These are phyloP conservation scores for Pythium aquatile DNA, from an alignment of 352 stramenopile genomes.

Conservation along the genomic window DNA sequence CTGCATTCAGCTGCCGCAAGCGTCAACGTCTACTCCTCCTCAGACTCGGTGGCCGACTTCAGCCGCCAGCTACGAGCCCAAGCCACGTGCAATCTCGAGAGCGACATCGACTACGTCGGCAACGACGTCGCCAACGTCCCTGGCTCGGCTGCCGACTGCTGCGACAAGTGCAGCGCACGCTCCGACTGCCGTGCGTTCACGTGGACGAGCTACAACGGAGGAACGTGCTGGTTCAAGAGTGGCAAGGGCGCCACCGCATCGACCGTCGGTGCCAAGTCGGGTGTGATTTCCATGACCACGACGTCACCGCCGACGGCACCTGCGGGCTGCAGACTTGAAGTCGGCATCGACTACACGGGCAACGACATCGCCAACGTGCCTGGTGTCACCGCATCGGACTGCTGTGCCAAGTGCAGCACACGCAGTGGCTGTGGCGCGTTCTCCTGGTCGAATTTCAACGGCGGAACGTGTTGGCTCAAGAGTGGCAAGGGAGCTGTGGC, in stretches of 20 bases:
- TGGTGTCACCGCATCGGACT: too few species aligned
- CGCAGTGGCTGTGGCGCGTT: too few species aligned
- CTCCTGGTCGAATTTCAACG: too few species aligned
- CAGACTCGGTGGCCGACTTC: too few species aligned
- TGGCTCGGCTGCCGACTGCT: not conserved
- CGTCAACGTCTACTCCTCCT: too few species aligned
- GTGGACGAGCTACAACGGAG: not conserved
- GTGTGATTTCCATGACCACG: not conserved
- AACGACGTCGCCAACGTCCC: conserved; percentile 28
- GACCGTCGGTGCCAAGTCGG: not conserved
- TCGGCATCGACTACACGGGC: not conserved
- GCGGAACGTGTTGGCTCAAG: too few species aligned
- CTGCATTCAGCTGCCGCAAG: too few species aligned
- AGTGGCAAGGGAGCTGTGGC: too few species aligned
- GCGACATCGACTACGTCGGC: conserved; percentile 29
- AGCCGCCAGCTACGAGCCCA: not conserved
- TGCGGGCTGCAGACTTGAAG: not conserved
- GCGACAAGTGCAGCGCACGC: not conserved
- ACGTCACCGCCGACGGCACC: not conserved
- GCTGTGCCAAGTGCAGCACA: too few species aligned
- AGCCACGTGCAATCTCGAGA: conserved; percentile 14
- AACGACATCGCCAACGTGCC: not conserved
- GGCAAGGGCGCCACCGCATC: not conserved
- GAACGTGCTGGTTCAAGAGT: not conserved
- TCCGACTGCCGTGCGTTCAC: not conserved